Evolutionary conservation across 2,329 filamentous ascomycete species (phyloP), one percentile per base, ranked within the genome.

Genomic region (Chaetomiaceae sp.): DNA sequence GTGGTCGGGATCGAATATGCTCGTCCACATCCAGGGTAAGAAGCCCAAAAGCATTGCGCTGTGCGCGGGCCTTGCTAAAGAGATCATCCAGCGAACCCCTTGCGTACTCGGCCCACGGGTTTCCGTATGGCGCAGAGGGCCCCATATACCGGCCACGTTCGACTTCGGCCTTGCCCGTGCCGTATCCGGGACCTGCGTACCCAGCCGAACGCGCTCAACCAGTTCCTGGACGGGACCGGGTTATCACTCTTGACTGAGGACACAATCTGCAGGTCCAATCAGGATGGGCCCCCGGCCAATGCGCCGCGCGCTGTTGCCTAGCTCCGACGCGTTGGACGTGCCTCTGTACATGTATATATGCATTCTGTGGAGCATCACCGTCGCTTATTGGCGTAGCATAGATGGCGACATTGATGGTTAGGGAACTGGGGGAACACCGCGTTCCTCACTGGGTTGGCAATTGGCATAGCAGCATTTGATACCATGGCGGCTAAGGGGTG

Each of bases 1-100:
- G 52, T 58, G 26, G 54, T 57, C 19, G 54, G 53, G 2, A 48
- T 56, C 20, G 56, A 57, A 45, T 56, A 57, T 33, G 33, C 51
- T 9, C 48, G 47, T 3, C 29, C 38, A n/a, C 36, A 30, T 19
- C 38, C 47, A 35, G 37, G 39, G 56, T 55, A 45, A 52, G 38
- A 2, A 17, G 4, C 12, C 15, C 15, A 18, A 7, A 4, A n/a
- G 17, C 11, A 29, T 18, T 6, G 14, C 6, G 3, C 12, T 14
- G 29, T 41, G 34, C 30, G 47, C 38, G 45, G 18, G 22, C 26
- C 26, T 24, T n/a, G n/a, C 4, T 10, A 10, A 11, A 32, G n/a
- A 52, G 45, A 12, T 5, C 42, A n/a, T n/a, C n/a, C n/a, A n/a
- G n/a, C 10, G 42, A 42, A 29, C 11, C 15, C 14, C 45, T n/a